Conservation (phyloP, 768 basidiomycete species). For the Tylopilus vinaceipallidus region DNA sequence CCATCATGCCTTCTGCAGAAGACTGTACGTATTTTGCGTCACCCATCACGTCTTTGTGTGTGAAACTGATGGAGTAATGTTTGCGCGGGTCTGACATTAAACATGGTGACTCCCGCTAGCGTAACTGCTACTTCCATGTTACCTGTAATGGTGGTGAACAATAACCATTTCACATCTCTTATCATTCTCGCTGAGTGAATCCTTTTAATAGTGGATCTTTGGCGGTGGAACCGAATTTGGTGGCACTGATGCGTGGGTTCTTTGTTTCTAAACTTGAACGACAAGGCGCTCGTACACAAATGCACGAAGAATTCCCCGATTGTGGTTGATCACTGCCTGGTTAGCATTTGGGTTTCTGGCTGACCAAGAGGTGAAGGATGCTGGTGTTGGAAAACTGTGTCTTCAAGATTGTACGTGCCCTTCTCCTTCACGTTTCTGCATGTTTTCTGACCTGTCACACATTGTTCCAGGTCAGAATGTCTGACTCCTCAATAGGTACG, state of each 20-base stretch:
- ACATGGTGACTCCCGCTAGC: slow-evolving; percentile 45
- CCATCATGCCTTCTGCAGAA: slow-evolving; percentile 37
- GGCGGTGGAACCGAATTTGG: slow-evolving; percentile 38
- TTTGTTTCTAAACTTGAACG: slow-evolving; percentile 3
- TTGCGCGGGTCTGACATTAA: slow-evolving; percentile 45
- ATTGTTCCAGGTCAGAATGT: slow-evolving; percentile 22
- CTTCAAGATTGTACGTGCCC: slow-evolving; percentile 40
- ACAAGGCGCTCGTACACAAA: background rate
- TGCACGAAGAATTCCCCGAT: background rate
- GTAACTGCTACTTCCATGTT: slow-evolving; percentile 42
- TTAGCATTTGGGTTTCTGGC: slow-evolving; percentile 41
- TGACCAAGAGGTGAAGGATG: slow-evolving; percentile 37
- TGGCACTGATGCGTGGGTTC: slow-evolving; percentile 12
- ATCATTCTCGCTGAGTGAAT: background rate
- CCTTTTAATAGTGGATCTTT: slow-evolving; percentile 29
- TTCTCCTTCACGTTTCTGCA: background rate
- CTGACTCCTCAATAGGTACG: slow-evolving; percentile 55
- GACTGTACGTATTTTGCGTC: slow-evolving; percentile 41
- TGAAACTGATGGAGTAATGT: background rate
- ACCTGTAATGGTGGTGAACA: slow-evolving; percentile 54
- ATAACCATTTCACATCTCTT: slow-evolving; percentile 12
- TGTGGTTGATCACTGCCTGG: background rate
- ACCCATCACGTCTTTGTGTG: background rate
- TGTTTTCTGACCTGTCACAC: background rate
- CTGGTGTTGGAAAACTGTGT: slow-evolving; percentile 47